A percentile compares a stretch with the other conserved stretches of the same genome.
Conservation (phyloP, 352 stramenopile genomes). For the Phytophthora pini region DNA sequence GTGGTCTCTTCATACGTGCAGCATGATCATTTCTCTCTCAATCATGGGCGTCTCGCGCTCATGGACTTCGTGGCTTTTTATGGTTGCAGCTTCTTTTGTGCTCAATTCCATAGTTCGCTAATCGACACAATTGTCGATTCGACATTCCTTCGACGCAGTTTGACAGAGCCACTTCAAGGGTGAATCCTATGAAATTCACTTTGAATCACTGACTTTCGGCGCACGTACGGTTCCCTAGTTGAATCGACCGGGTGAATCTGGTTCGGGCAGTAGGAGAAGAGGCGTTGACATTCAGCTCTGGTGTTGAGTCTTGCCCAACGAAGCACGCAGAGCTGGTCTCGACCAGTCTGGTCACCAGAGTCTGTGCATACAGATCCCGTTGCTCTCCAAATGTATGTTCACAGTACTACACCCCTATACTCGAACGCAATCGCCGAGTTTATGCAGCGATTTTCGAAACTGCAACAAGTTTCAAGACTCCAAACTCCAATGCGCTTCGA, state of each 20-base stretch:
- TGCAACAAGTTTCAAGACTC: constrained; percentile 14
- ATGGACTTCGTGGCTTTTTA: too few relatives aligned
- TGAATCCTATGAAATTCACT: neutral
- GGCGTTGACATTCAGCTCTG: neutral
- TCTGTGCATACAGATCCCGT: neutral
- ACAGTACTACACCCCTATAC: too few relatives aligned
- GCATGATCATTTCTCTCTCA: too few relatives aligned
- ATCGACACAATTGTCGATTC: neutral
- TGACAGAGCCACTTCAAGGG: constrained; percentile 1
- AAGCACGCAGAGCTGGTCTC: constrained; percentile 19
- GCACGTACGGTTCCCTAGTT: constrained; percentile 11
- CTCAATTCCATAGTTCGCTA: constrained; percentile 1
- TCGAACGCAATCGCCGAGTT: constrained; percentile 14
- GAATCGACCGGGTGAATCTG: constrained; percentile 22
- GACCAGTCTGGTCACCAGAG: constrained; percentile 4
- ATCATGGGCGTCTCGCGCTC: too few relatives aligned
- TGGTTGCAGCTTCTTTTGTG: too few relatives aligned
- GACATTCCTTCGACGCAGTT: neutral
- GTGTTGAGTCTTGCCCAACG: constrained; percentile 28
- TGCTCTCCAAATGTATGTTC: constrained; percentile 12
- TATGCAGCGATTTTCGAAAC: constrained; percentile 32
- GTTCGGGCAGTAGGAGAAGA: constrained; percentile 21
- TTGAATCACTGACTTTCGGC: constrained; percentile 10
- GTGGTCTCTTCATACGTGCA: too few relatives aligned
- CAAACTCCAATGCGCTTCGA: constrained; percentile 9